Evolutionary conservation across 1,284 basidiomycete species (phyloP).

Genomic region (Fomitopsis betulina): DNA sequence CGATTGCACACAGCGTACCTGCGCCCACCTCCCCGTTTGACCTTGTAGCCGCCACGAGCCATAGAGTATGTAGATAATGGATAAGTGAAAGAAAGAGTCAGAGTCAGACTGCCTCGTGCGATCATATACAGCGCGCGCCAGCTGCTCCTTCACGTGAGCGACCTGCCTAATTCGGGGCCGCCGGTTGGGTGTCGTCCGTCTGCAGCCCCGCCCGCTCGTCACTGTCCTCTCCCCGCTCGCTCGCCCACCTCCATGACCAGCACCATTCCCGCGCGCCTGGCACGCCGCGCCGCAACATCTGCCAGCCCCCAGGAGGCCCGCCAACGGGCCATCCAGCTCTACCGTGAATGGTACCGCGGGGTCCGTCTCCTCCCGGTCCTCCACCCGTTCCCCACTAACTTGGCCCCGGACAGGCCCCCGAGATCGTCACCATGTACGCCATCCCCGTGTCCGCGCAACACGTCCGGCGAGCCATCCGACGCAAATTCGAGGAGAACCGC

Average conservation of each 20-base stretch:
- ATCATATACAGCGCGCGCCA: background rate
- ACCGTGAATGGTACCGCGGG: constrained; percentile 89
- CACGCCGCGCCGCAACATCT: constrained; percentile 63
- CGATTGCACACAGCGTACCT: constrained; percentile 14
- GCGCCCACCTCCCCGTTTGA: constrained; percentile 83
- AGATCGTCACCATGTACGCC: constrained; percentile 83
- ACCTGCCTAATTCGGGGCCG: background rate
- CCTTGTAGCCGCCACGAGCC: constrained; percentile 68
- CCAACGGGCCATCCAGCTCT: constrained; percentile 71
- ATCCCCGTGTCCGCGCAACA: constrained; percentile 81
- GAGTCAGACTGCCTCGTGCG: background rate
- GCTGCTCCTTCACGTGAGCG: background rate
- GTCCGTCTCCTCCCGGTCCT: constrained; percentile 42
- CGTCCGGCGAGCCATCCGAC: constrained; percentile 81
- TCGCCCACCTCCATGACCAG: constrained; percentile 23
- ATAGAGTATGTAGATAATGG: constrained; percentile 11
- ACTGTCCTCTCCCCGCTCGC: background rate
- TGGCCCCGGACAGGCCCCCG: constrained; percentile 65
- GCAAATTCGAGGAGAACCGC: constrained; percentile 85
- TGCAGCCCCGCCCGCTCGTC: constrained; percentile 1
- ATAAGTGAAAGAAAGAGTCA: background rate
- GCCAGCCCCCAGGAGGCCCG: constrained; percentile 65
- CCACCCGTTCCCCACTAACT: background rate
- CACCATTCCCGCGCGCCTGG: constrained; percentile 90
- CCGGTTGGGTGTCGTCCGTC: background rate